Conservation (phyloP, 1,284 basidiomycete genomes). For the Tilletia indica region DNA sequence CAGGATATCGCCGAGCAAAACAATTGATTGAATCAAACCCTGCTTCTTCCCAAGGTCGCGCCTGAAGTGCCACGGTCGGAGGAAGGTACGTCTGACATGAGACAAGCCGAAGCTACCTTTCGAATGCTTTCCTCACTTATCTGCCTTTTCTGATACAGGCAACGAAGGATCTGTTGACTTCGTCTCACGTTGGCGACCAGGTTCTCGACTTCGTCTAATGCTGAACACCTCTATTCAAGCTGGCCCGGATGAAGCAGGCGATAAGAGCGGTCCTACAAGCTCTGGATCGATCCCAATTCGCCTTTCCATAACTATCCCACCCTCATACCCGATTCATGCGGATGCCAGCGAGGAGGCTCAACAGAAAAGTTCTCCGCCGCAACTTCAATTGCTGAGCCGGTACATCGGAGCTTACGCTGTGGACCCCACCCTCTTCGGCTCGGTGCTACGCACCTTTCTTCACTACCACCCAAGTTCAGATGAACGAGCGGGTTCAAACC, state of each 20-base stretch:
- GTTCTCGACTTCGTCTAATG: slow-evolving; percentile 30
- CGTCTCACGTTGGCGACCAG: slow-evolving; percentile 26
- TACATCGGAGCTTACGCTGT: slow-evolving; percentile 49
- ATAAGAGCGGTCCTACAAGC: no score
- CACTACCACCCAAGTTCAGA: slow-evolving; percentile 26
- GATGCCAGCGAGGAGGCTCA: neutral
- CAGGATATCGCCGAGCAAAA: no score
- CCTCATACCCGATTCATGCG: slow-evolving; percentile 35
- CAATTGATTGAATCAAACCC: no score
- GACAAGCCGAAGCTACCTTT: neutral
- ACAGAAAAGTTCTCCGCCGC: slow-evolving; percentile 30
- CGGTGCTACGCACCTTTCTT: slow-evolving; percentile 44
- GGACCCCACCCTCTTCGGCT: slow-evolving; percentile 46
- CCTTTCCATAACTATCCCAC: slow-evolving; percentile 43
- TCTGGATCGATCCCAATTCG: slow-evolving; percentile 27
- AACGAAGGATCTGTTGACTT: neutral
- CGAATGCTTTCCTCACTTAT: neutral
- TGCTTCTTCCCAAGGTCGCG: no score
- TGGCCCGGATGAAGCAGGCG: neutral
- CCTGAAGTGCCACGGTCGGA: no score
- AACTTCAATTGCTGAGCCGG: slow-evolving; percentile 46
- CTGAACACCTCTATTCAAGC: slow-evolving; percentile 31
- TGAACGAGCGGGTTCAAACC: slow-evolving; percentile 1
- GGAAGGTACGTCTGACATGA: no score
- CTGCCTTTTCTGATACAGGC: neutral